Evolutionary conservation across 2,329 filamentous ascomycete genomes (phyloP), one percentile per base, ranked within the genome.

Genomic region (Torrubiella hemipterigena): DNA sequence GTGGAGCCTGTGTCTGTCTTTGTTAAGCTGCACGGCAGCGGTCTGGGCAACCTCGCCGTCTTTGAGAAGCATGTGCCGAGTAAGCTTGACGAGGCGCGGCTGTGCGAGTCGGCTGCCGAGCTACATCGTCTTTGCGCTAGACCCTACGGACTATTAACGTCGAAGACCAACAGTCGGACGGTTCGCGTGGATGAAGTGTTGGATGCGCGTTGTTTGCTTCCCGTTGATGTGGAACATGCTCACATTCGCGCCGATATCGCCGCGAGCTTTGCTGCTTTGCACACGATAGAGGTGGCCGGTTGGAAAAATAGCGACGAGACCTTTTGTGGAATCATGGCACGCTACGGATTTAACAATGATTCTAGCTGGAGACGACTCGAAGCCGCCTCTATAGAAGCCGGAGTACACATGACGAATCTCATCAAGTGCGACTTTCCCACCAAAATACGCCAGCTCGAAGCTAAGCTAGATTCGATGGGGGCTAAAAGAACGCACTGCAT

Each of bases 171-270:
- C n/a, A n/a, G n/a, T n/a, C n/a, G n/a, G n/a, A 17, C 33, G 5
- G 40, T 36, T 11, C 29, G 40, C 6, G 29, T 42, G 24, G 40
- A 42, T 19, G 35, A 42, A 27, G 38, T 40, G 13, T 25, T 42
- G 8, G 38, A 40, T 22, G 34, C 35, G 8, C 32, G 38, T 4
- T 32, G 19, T 20, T 17, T 42, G 34, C 29, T 38, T 27, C 38
- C 40, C 4, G 34, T 36, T 14, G 40, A 40, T 22, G 38, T 39
- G 6, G 38, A 42, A 28, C 23, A 38, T 10, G 28, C 25, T n/a
- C 20, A 6, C 10, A 31, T 42, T 7, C 34, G 40, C 6, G 34
- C 36, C 4, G 38, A 40, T 17, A 10, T 42, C 15, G 40, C 40
- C 14, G 34, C 17, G 7, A 31, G 18, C 3, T 22, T 37, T n/a